Base-by-base conservation (phyloP, 2,329 filamentous ascomycete species). In the Hymenoscyphus albidus region DNA sequence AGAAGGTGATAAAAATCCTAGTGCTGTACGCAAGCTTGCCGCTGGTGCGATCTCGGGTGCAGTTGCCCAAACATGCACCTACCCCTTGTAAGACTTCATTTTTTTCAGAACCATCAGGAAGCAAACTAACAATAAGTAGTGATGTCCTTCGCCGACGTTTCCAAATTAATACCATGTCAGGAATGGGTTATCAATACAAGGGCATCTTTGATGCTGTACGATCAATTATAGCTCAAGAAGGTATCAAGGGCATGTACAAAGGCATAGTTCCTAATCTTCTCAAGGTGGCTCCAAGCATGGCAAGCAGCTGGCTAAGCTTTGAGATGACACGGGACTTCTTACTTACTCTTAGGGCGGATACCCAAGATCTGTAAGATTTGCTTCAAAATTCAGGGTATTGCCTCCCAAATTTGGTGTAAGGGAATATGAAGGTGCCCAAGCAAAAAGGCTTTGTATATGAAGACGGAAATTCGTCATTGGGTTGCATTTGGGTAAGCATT, bases 121-220 rank as follows among this genome's bases (percentile, higher is more conserved):
- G 14, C 32, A 65, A 2, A 51, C 67, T 72, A 74, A 76, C 66
- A 75, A 38, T 61, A 14, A 10, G 58, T 67, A 95, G 92, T 76
- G 93, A 97, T 75, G 94, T 99, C 2, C 83, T 99, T 62, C 91
- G 95, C 39, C 88, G 95, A 66, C 87, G 95, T 60, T 99, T 99
- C 77, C 95, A 99, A 76, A 95, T 99, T 80, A 99, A 99, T 79
- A 97, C 95, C 62, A 99, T 99, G 95, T 92, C 91, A 58, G 95
- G 95, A 61, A 94, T 99, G 88, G 95, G 95, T 60, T 98, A 97
- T 78, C 87, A 94, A 76, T 99, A 99, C 80, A 93, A 91, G 73
- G 90, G 88, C 6, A 89, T 99, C 55, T 83, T 86, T 67, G 92
- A 97, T 75, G 95, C 95, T 3, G 81, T 99, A 68, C 85, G 81